Base-by-base conservation (phyloP, 1,284 basidiomycete genomes). In the Marasmius tenuissimus region DNA sequence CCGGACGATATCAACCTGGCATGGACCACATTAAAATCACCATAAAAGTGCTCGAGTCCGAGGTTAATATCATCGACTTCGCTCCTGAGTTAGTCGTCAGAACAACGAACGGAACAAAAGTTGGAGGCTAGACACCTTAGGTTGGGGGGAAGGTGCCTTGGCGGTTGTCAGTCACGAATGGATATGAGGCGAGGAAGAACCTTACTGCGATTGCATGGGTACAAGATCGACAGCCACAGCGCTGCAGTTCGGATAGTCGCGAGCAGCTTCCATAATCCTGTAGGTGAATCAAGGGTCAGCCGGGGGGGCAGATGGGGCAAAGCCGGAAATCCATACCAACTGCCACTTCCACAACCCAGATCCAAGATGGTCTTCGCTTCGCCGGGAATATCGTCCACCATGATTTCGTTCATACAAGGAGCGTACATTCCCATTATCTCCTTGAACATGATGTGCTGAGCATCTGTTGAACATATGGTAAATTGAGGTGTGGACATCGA, bases 21-120 rank as follows among this genome's bases (percentile, higher is more conserved):
- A 68, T 92, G 90, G 0, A 91, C 86, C 27, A 89, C 85, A 67
- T 92, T 83, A 73, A 92, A 93, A 58, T 86, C 81, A 6, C 85
- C 86, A 67, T 87, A 90, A 70, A 88, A 92, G 73, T 93, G 91
- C 66, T 91, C 87, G 12, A 93, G 78, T 1, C 91, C 91, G 18
- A 92, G 83, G 73, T 92, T 92, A 69, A 92, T 85, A 72, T 93
- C 91, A 72, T 93, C 91, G 7, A 92, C 83, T 73, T 93, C 91
- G 67, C 86, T 89, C 76, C 91, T 90, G 68, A 38, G 68, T 62
- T 47, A 60, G 64, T 49, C 54, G 12, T 59, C 11, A 57, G 33
- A 63, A 59, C 57, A 48, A 48, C 12, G 55, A 54, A 60, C 52
- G 53, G 42, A 7, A 59, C 40, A 47, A 54, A 54, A 61, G 65